Conservation (phyloP, 2,329 filamentous ascomycete genomes). For the Plectosphaerella sp. region DNA sequence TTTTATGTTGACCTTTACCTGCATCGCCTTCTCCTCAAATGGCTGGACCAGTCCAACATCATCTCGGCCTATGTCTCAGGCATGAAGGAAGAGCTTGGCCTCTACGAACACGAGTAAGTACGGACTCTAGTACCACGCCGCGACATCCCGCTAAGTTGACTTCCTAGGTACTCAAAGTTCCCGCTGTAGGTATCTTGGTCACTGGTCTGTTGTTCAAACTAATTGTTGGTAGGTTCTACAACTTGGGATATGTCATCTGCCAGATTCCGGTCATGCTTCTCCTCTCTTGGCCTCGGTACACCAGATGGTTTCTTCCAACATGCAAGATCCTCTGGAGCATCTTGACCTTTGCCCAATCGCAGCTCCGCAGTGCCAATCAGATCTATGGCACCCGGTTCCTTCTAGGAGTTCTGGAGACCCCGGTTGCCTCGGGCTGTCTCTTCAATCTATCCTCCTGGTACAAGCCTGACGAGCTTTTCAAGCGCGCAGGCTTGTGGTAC, state of each 20-base stretch:
- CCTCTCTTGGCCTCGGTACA: constrained; percentile 11
- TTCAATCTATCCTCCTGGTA: constrained; percentile 23
- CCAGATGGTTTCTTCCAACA: constrained; percentile 15
- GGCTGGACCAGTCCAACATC: constrained; percentile 30
- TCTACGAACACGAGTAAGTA: constrained; percentile 26
- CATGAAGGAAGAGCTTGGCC: constrained; percentile 28
- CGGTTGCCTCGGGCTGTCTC: constrained; percentile 9
- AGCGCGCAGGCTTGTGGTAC: constrained; percentile 42
- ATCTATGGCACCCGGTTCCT: constrained; percentile 24
- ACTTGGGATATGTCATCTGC: constrained; percentile 11
- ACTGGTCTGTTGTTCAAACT: no score
- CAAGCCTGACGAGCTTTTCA: constrained; percentile 30
- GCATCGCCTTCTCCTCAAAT: constrained; percentile 10
- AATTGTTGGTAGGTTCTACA: constrained; percentile 12
- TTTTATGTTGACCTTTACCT: constrained; percentile 15
- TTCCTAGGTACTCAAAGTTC: background rate
- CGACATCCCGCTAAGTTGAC: no score
- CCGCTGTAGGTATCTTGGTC: background rate
- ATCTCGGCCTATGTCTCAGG: constrained; percentile 32
- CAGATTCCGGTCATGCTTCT: constrained; percentile 11
- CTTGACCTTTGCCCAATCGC: constrained; percentile 16
- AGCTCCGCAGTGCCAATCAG: constrained; percentile 16
- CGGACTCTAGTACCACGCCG: no score
- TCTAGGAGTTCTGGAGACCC: constrained; percentile 18
- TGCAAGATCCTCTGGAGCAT: constrained; percentile 16